phyloP scores from a whole-genome alignment of 768 basidiomycete genomes.

The Boletales sp. region DNA sequence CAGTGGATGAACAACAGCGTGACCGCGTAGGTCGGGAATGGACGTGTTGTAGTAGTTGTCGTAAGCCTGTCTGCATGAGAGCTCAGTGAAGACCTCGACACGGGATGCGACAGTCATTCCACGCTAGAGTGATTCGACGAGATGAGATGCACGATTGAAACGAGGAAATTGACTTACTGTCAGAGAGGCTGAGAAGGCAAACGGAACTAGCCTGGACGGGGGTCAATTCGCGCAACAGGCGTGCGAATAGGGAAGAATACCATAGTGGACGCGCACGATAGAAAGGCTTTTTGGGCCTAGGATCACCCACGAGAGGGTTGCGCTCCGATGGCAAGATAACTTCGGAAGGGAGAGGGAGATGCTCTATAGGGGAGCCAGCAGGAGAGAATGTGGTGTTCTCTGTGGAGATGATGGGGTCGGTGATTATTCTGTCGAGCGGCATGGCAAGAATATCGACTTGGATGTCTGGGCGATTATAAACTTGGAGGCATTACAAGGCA shows the following conservation, averaged over 20 bases:
- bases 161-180: conserved; percentile 44
- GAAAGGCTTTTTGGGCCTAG: conserved; percentile 40
- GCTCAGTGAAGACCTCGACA: conserved; percentile 75
- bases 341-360: conserved; percentile 9
- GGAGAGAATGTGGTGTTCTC: conserved; percentile 30
- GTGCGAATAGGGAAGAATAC: conserved; percentile 20
- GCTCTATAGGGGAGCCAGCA: conserved; percentile 18
- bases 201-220: conserved; percentile 61
- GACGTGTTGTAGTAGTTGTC: conserved; percentile 39
- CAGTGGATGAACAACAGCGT: conserved; percentile 1
- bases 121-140: conserved; percentile 44
- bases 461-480: not conserved
- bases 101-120: conserved; percentile 78
- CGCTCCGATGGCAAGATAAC: conserved; percentile 27
- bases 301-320: conserved; percentile 29
- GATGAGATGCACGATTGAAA: not conserved
- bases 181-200: conserved; percentile 61
- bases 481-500: conserved; percentile 8
- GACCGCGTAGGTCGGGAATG: not conserved
- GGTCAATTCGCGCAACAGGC: conserved; percentile 5
- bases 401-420: conserved; percentile 33
- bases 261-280: conserved; percentile 49
- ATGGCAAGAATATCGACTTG: conserved; percentile 10
- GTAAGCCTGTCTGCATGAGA: conserved; percentile 63
- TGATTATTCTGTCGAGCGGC: conserved; percentile 30